Evolutionary conservation across 352 stramenopile genomes (phyloP).

Genomic region (Phytophthora tubulina): DNA sequence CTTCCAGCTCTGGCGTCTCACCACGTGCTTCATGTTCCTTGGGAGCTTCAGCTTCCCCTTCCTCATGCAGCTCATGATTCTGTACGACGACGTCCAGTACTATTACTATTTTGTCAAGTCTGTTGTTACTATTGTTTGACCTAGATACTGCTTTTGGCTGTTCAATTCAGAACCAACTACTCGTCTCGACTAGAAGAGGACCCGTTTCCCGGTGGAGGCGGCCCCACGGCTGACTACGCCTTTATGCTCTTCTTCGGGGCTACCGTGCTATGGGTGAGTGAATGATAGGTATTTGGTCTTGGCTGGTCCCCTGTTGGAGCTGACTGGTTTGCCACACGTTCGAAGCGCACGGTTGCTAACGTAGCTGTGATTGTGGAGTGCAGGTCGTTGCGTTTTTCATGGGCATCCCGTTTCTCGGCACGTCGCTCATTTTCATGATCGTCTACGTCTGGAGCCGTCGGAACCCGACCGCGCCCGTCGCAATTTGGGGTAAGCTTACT

Average conservation of each 20-base stretch:
- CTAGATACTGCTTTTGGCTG: conserved; percentile 1
- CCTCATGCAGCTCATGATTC: conserved; percentile 92
- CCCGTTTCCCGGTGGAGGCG: conserved; percentile 82
- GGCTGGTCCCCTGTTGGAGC: too few relatives aligned
- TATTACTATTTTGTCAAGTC: too few relatives aligned
- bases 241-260: conserved; percentile 93
- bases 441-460: conserved; percentile 93
- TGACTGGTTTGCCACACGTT: not conserved
- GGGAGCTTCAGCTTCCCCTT: conserved; percentile 91
- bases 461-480: conserved; percentile 82
- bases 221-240: conserved; percentile 87
- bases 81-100: conserved; percentile 53
- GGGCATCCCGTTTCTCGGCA: conserved; percentile 83
- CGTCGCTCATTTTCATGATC: conserved; percentile 92
- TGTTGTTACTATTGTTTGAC: too few relatives aligned
- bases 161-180: conserved; percentile 74
- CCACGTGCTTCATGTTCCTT: conserved; percentile 91
- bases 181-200: conserved; percentile 86
- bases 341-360: not conserved
- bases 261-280: conserved; percentile 72
- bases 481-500: conserved; percentile 78
- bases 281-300: not conserved
- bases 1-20: conserved; percentile 91
- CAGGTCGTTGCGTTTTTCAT: conserved; percentile 89
- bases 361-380: conserved; percentile 14